A percentile compares a stretch with the other conserved stretches of the same genome.
These are phyloP conservation scores for Phialophora verrucosa DNA, from an alignment of 2,329 filamentous ascomycete genomes.

Conservation along the genomic window DNA sequence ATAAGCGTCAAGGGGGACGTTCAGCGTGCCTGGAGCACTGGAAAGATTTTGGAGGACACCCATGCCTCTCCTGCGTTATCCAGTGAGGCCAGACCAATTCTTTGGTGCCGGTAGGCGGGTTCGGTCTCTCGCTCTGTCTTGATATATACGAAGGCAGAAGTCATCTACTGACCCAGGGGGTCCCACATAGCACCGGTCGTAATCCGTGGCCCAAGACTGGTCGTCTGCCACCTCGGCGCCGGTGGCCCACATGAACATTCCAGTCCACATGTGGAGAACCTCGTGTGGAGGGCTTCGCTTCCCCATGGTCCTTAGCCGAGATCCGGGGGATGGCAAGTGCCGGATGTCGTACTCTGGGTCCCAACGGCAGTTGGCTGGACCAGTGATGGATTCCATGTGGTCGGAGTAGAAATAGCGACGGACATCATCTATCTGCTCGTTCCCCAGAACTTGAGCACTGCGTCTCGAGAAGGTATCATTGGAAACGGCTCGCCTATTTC, in stretches of 20 bases:
- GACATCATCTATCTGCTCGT: background rate
- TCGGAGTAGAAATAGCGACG: background rate
- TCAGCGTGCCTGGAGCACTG: background rate
- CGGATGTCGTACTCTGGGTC: background rate
- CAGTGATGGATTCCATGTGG: background rate
- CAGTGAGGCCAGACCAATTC: background rate
- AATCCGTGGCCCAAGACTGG: no score
- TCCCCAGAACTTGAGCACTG: background rate
- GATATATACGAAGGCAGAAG: conserved; percentile 9
- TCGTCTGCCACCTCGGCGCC: background rate
- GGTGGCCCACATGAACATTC: conserved; percentile 5
- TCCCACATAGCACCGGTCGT: conserved; percentile 9
- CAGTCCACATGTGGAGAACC: conserved; percentile 18
- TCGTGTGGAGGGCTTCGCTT: conserved; percentile 1
- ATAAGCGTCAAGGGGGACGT: background rate
- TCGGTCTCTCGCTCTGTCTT: background rate
- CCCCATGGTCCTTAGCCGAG: conserved; percentile 9
- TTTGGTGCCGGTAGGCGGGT: background rate
- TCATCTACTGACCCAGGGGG: background rate
- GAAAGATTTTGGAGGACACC: conserved; percentile 25
- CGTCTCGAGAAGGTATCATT: no score
- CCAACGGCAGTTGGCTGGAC: background rate
- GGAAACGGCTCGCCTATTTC: background rate
- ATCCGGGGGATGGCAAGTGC: conserved; percentile 1
- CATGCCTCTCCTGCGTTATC: conserved; percentile 8